Conservation (phyloP, 306 rosid species). For the Quercus glauca region DNA sequence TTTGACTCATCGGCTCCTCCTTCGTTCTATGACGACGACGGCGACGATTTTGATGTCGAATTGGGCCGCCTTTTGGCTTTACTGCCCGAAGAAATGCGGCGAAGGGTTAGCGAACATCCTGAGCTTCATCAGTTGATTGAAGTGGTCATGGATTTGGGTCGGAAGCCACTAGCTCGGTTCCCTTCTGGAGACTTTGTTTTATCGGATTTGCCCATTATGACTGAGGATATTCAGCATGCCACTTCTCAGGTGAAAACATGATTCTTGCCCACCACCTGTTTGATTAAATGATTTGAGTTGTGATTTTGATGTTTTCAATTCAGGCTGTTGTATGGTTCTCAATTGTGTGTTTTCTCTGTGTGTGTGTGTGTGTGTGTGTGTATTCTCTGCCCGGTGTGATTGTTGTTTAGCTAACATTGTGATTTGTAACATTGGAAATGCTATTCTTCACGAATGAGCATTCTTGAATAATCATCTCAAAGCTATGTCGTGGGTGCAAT, state of each 20-base stretch:
- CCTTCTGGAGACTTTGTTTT: conserved; percentile 80
- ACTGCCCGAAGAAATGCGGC: conserved; percentile 82
- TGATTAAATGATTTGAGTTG: conserved; percentile 9
- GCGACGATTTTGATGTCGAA: conserved; percentile 69
- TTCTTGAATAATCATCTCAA: not conserved
- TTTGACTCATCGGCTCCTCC: conserved; percentile 17
- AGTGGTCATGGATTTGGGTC: conserved; percentile 94
- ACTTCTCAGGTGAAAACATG: conserved; percentile 64
- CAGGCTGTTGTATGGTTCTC: not conserved
- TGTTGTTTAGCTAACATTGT: not conserved
- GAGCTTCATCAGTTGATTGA: conserved; percentile 71
- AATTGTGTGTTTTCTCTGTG: not conserved
- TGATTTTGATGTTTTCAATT: not conserved
- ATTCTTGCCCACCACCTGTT: conserved; percentile 22
- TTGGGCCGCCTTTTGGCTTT: conserved; percentile 66
- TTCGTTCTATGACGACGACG: conserved; percentile 41
- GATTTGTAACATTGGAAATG: not conserved
- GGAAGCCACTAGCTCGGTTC: conserved; percentile 88
- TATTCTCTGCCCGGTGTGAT: too few species aligned
- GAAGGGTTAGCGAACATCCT: conserved; percentile 60
- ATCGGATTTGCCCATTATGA: conserved; percentile 60
- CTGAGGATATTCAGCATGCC: conserved; percentile 73
- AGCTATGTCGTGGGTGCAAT: not conserved
- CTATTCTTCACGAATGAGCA: not conserved
- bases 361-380: rapidly evolving